phyloP scores from a whole-genome alignment of 441 rosid species.

The Pelargonium citronellum region DNA sequence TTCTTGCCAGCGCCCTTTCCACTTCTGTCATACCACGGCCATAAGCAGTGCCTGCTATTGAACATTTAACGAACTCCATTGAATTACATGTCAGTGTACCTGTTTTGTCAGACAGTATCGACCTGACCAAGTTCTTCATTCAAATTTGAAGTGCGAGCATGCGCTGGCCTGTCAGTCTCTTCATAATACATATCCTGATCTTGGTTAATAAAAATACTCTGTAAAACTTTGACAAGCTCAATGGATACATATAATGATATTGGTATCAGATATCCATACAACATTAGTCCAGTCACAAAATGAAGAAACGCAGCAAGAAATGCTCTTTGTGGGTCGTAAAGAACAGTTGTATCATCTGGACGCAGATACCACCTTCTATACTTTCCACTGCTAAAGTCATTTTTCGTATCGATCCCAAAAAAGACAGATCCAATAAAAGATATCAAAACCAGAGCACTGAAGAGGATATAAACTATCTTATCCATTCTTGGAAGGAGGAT shows the following conservation, averaged over 20 bases:
- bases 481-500: conserved; percentile 91
- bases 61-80: conserved; percentile 93
- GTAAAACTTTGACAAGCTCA: conserved; percentile 88
- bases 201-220: conserved; percentile 81
- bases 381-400: conserved; percentile 55
- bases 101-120: conserved; percentile 92
- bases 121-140: conserved; percentile 99
- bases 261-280: conserved; percentile 87
- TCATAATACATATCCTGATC: conserved; percentile 80
- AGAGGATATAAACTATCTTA: conserved; percentile 66
- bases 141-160: conserved; percentile 90
- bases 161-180: conserved; percentile 85
- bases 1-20: conserved; percentile 60
- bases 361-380: conserved; percentile 93
- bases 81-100: conserved; percentile 98
- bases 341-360: conserved; percentile 65
- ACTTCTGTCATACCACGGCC: conserved; percentile 86
- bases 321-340: conserved; percentile 60
- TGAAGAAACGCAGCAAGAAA: conserved; percentile 56
- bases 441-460: conserved; percentile 53
- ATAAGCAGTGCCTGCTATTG: conserved; percentile 81
- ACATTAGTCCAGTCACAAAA: conserved; percentile 77
- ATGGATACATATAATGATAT: conserved; percentile 94
- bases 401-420: conserved; percentile 63
- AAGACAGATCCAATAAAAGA: conserved; percentile 64